These are phyloP conservation scores for Fraxinus anomala DNA, from an alignment of 257 asterid species.

Conservation along the genomic window DNA sequence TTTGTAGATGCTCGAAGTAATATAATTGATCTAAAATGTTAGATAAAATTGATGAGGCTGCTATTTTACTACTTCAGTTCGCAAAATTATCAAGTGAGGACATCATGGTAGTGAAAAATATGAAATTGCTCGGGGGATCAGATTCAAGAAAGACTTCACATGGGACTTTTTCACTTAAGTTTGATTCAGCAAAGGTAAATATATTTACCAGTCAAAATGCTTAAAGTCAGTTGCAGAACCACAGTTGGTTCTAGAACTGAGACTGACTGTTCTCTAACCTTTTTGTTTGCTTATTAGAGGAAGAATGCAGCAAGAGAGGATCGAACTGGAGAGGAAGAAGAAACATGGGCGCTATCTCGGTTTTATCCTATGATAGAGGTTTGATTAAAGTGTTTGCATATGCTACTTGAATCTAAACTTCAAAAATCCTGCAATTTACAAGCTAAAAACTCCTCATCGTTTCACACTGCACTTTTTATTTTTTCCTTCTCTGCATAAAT, in stretches of 20 bases:
- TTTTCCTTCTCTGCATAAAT: conserved; percentile 11
- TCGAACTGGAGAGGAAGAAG: conserved; percentile 89
- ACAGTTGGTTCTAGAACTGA: conserved; percentile 19
- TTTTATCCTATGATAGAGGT: conserved; percentile 96
- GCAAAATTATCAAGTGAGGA: conserved; percentile 83
- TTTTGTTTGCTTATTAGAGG: conserved; percentile 53
- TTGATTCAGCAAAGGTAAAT: conserved; percentile 89
- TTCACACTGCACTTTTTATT: background rate
- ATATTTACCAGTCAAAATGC: conserved; percentile 14
- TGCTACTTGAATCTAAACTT: conserved; percentile 23
- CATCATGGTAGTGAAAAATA: conserved; percentile 81
- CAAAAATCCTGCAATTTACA: background rate
- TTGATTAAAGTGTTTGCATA: conserved; percentile 26
- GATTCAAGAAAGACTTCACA: conserved; percentile 57
- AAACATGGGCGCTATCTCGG: conserved; percentile 86
- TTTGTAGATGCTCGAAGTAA: conserved; percentile 13
- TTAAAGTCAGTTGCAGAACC: conserved; percentile 10
- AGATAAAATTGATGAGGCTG: conserved; percentile 23
- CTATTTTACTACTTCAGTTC: conserved; percentile 51
- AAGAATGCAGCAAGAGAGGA: conserved; percentile 87
- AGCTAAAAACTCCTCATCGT: background rate
- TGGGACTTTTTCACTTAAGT: conserved; percentile 82
- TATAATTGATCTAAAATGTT: background rate
- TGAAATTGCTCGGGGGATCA: conserved; percentile 75
- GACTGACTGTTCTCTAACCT: conserved; percentile 37